Evolutionary conservation across 257 asterid species (phyloP), one percentile per base, ranked within the genome.

Genomic region (Jacaranda mimosifolia): DNA sequence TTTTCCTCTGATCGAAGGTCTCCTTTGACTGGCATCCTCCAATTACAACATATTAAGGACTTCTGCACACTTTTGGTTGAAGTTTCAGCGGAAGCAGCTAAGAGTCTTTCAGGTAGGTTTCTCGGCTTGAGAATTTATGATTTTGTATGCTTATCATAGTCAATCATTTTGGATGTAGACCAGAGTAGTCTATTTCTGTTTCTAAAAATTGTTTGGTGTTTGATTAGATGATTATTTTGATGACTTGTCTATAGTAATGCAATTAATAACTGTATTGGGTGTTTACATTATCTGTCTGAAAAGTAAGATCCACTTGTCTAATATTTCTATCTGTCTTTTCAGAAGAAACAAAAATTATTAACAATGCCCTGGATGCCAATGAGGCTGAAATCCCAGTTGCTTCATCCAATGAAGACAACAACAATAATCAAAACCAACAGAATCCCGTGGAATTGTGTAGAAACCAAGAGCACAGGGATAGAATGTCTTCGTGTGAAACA

Each of bases 51-150:
- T 55, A 85, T 92, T 82, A 51, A 77, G 79, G 90, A 87, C 79
- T 77, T 92, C 71, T 90, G 96, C 82, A 59, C 82, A 43, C 80
- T 45, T 77, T 82, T 92, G 81, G 89, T 92, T 39, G 81, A 82
- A 74, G 82, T 86, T 75, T 85, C 97, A 48, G 81, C 77, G 63
- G 89, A 86, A 86, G 86, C 90, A 78, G 89, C 93, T 45, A 85
- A 78, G 73, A 68, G 66, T 45, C 43, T 77, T 74, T 53, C 91
- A 83, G 91, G 96, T 87, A 72, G 21, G 32, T 76, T 62, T n/a
- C 52, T 8, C 70, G 12, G 18, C 75, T 11, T 10, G 15, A 57
- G 32, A 26, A 26, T 26, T 26, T 26, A 26, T 26, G 32, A 26
- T 26, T 26, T 36, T 39, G 15, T 66, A 17, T n/a, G 63, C 63